These are phyloP conservation scores for Hirsutella thompsonii DNA, from an alignment of 2,329 filamentous ascomycete species.

Conservation along the genomic window DNA sequence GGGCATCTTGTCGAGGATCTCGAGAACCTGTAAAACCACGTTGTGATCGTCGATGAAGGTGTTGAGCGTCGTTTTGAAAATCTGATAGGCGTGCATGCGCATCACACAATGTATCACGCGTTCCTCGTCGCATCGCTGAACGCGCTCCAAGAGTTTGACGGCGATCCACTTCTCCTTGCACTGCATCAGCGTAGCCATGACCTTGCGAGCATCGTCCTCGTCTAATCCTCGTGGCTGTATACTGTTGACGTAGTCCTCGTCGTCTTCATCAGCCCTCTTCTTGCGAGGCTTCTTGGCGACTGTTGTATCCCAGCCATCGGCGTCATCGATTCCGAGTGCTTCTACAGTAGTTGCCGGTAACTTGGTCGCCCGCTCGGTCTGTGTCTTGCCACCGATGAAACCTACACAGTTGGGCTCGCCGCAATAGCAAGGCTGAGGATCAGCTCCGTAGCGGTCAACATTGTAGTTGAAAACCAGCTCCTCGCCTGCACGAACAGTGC, in stretches of 20 bases:
- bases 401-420: slow-evolving; percentile 89
- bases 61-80: slow-evolving; percentile 74
- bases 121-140: slow-evolving; percentile 78
- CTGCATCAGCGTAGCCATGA: slow-evolving; percentile 94
- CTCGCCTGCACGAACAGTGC: slow-evolving; percentile 74
- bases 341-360: slow-evolving; percentile 81
- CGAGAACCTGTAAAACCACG: slow-evolving; percentile 75
- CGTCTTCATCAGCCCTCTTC: slow-evolving; percentile 84
- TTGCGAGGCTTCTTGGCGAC: slow-evolving; percentile 83
- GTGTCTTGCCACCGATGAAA: slow-evolving; percentile 94
- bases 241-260: slow-evolving; percentile 91
- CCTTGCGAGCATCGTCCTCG: slow-evolving; percentile 76
- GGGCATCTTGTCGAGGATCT: slow-evolving; percentile 80
- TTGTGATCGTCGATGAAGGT: slow-evolving; percentile 85
- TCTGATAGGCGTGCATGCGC: slow-evolving; percentile 94
- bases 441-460: slow-evolving; percentile 91
- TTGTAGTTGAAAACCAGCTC: slow-evolving; percentile 99
- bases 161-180: slow-evolving; percentile 99
- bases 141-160: slow-evolving; percentile 81
- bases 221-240: slow-evolving; percentile 67
- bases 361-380: slow-evolving; percentile 91
- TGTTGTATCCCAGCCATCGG: slow-evolving; percentile 81
- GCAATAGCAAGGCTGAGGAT: slow-evolving; percentile 95
- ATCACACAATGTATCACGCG: slow-evolving; percentile 78
- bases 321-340: slow-evolving; percentile 87